These are phyloP conservation scores for Acarospora socialis DNA, from an alignment of 2,329 filamentous ascomycete species.

Conservation along the genomic window DNA sequence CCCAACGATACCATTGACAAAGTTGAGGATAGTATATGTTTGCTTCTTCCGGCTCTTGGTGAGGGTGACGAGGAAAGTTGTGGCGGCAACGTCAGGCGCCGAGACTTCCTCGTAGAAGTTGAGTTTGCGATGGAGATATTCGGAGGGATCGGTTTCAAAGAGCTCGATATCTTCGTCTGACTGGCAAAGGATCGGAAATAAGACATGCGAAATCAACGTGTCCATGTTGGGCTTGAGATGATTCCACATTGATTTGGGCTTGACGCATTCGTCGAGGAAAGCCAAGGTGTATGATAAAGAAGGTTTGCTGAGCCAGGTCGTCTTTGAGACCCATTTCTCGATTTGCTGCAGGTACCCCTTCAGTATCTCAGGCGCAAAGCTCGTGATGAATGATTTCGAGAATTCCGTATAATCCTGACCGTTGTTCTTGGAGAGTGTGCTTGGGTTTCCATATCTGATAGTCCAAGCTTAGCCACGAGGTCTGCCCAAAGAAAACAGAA, in stretches of 20 bases:
- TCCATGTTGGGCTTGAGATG: slow-evolving; percentile 87
- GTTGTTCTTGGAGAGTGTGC: slow-evolving; percentile 57
- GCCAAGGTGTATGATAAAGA: slow-evolving; percentile 87
- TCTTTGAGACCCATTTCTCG: slow-evolving; percentile 94
- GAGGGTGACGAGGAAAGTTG: slow-evolving; percentile 87
- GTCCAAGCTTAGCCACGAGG: slow-evolving; percentile 6
- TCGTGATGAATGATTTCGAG: slow-evolving; percentile 78
- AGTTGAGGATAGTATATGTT: slow-evolving; percentile 85
- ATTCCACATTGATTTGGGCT: slow-evolving; percentile 93
- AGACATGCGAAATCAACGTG: slow-evolving; percentile 81
- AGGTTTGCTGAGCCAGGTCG: slow-evolving; percentile 85
- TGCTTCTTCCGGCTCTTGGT: slow-evolving; percentile 93
- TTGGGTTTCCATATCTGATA: slow-evolving; percentile 73
- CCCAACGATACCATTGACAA: slow-evolving; percentile 90
- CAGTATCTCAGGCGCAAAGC: slow-evolving; percentile 88
- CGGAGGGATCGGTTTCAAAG: slow-evolving; percentile 86
- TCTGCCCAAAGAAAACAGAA: slow-evolving; percentile 7
- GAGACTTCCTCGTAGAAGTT: slow-evolving; percentile 98
- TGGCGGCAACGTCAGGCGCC: slow-evolving; percentile 85
- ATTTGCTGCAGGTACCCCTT: slow-evolving; percentile 90
- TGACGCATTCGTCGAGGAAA: slow-evolving; percentile 93
- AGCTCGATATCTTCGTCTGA: slow-evolving; percentile 84
- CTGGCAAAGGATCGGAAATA: slow-evolving; percentile 91
- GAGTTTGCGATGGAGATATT: slow-evolving; percentile 92
- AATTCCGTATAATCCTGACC: slow-evolving; percentile 65